phyloP scores from a whole-genome alignment of 106 monocot species.

The Alisma plantagoaquatica region DNA sequence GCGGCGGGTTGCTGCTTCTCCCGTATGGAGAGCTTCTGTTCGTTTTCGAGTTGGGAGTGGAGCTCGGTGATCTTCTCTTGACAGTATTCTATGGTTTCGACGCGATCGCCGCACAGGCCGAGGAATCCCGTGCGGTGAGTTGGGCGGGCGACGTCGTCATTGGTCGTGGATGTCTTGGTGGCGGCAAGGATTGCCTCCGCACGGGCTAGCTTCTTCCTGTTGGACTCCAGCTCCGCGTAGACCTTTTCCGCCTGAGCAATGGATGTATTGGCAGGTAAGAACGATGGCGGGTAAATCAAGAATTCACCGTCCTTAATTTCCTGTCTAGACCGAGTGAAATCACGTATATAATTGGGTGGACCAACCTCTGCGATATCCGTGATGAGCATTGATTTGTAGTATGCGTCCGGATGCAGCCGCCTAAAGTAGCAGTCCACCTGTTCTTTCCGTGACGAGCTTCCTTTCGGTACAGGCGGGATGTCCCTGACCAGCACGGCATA shows the following conservation, averaged over 20 bases:
- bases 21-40: conserved; percentile 55
- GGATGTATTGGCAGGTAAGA: neutral
- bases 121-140: conserved; percentile 65
- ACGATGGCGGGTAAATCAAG: too few relatives aligned
- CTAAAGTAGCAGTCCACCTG: conserved; percentile 71
- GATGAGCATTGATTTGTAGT: conserved; percentile 80
- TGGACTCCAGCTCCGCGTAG: conserved; percentile 48
- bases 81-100: conserved; percentile 76
- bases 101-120: conserved; percentile 66
- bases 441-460: conserved; percentile 56
- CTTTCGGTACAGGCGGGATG: conserved; percentile 37
- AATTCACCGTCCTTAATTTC: too few relatives aligned
- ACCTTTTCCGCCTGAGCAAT: conserved; percentile 72
- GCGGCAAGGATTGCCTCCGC: conserved; percentile 59
- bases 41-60: conserved; percentile 49
- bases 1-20: conserved; percentile 77
- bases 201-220: conserved; percentile 71
- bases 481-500: conserved; percentile 72
- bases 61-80: conserved; percentile 81
- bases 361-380: conserved; percentile 59
- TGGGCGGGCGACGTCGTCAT: conserved; percentile 67
- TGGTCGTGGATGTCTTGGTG: conserved; percentile 51
- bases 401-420: conserved; percentile 79
- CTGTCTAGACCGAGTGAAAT: neutral
- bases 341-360: neutral